phyloP scores from a whole-genome alignment of 495 filamentous ascomycete species.

The Aspergillus asperescens region DNA sequence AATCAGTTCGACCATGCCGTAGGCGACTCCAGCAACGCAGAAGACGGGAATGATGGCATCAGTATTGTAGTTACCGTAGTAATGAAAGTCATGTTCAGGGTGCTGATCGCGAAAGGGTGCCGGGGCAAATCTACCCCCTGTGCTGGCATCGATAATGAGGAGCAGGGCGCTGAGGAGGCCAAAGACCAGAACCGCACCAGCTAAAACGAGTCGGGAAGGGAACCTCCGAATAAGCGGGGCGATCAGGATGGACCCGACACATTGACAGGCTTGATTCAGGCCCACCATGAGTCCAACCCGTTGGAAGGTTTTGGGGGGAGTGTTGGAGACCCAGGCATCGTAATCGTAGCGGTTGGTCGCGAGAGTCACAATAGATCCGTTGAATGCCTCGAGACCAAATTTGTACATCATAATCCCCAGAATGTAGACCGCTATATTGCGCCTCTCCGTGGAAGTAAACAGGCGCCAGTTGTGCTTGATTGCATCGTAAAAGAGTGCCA shows the following conservation, averaged over 20 bases:
- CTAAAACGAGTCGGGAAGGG: slow-evolving; percentile 34
- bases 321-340: slow-evolving; percentile 22
- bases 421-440: slow-evolving; percentile 39
- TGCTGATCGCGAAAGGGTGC: slow-evolving; percentile 19
- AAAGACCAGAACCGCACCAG: slow-evolving; percentile 34
- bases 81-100: slow-evolving; percentile 29
- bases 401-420: slow-evolving; percentile 36
- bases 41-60: slow-evolving; percentile 43
- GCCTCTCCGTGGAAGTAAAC: slow-evolving; percentile 30
- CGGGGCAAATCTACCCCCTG: slow-evolving; percentile 34
- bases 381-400: slow-evolving; percentile 44
- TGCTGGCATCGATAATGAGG: slow-evolving; percentile 29
- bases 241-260: slow-evolving; percentile 42
- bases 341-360: slow-evolving; percentile 44
- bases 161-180: slow-evolving; percentile 32
- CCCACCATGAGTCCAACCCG: slow-evolving; percentile 40
- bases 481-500: slow-evolving; percentile 14
- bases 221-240: slow-evolving; percentile 39
- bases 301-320: slow-evolving; percentile 34
- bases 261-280: slow-evolving; percentile 42
- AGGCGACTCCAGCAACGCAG: slow-evolving; percentile 25
- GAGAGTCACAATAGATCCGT: slow-evolving; percentile 36
- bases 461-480: slow-evolving; percentile 13
- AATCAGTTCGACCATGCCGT: slow-evolving; percentile 45
- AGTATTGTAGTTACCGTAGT: slow-evolving; percentile 39